These are phyloP conservation scores for Rhizopus delemar DNA, from an alignment of 371 early-diverging fungal genomes.

Conservation along the genomic window DNA sequence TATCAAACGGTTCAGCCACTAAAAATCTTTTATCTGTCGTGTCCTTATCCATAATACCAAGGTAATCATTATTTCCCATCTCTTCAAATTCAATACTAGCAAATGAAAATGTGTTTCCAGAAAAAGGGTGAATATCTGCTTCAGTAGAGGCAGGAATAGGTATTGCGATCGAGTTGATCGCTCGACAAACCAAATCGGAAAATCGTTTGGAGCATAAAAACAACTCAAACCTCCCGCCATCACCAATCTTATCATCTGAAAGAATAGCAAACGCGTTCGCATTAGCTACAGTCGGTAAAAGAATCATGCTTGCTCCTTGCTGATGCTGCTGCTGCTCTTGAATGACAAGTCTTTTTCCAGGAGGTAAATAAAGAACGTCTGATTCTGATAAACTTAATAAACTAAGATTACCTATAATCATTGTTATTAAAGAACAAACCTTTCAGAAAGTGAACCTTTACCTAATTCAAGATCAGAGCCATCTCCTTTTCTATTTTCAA, in stretches of 20 bases:
- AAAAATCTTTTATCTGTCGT: slow-evolving; percentile 48
- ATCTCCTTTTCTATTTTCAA: slow-evolving; percentile 52
- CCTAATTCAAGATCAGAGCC: slow-evolving; percentile 40
- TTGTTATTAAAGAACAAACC: background rate
- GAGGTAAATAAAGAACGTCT: slow-evolving; percentile 19
- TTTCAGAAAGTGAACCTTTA: slow-evolving; percentile 1
- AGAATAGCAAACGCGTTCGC: slow-evolving; percentile 52
- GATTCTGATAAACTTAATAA: slow-evolving; percentile 18
- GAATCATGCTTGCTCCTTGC: slow-evolving; percentile 11
- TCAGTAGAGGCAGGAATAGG: slow-evolving; percentile 53
- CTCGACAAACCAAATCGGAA: slow-evolving; percentile 25
- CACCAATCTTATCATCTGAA: slow-evolving; percentile 42
- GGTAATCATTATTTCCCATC: slow-evolving; percentile 44
- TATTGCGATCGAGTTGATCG: slow-evolving; percentile 28
- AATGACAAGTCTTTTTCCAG: slow-evolving; percentile 27
- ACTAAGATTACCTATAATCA: slow-evolving; percentile 26
- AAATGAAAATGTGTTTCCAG: slow-evolving; percentile 48
- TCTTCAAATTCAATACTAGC: slow-evolving; percentile 43
- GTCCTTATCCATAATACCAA: slow-evolving; percentile 44
- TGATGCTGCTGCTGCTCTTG: slow-evolving; percentile 10
- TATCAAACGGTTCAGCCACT: slow-evolving; percentile 53
- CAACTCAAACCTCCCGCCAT: slow-evolving; percentile 41
- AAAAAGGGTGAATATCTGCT: slow-evolving; percentile 33
- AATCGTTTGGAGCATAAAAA: slow-evolving; percentile 45
- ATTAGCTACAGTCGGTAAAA: slow-evolving; percentile 40